Percentiles rank a stretch among this genome's conserved stretches.
Conservation (phyloP, 78 protist genomes). For the slime mould (Dictyostelium discoideum) region dicty_2.7 NC_007091.3:1166501-1167000, state of each 20-base stretch:
- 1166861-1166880: constrained; percentile 20
- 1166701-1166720: background rate
- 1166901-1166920: background rate
- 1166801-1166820: constrained; percentile 3
- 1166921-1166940: background rate
- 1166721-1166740: background rate
- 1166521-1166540: too few species aligned
- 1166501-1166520: too few species aligned
- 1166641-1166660: too few species aligned
- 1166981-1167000: background rate
- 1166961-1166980: background rate
- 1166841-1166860: constrained; percentile 41
- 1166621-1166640: too few species aligned
- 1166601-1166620: too few species aligned
- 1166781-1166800: constrained; percentile 63
- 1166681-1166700: background rate
- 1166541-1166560: too few species aligned
- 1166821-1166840: constrained; percentile 63
- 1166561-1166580: too few species aligned
- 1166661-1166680: background rate
- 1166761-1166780: constrained; percentile 42
- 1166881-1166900: background rate
- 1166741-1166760: background rate
- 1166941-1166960: background rate
- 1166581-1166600: too few species aligned